These are phyloP conservation scores for Candolleomyces efflorescens DNA, from an alignment of 768 basidiomycete species.

Conservation along the genomic window DNA sequence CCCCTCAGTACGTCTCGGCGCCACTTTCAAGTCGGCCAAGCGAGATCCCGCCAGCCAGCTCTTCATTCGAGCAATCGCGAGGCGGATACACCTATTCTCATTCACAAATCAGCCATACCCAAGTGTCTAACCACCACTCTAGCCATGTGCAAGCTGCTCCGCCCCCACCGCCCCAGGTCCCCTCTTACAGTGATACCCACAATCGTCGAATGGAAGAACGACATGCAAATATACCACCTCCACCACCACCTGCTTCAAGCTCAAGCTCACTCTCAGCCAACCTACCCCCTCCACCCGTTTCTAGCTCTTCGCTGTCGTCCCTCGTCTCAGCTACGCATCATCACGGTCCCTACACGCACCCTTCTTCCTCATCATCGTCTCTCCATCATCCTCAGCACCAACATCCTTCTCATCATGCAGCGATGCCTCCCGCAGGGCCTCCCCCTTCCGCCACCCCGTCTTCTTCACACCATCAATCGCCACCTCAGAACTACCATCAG, in stretches of 20 bases:
- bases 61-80: not conserved
- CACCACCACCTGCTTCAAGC: not conserved
- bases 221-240: constrained; percentile 3
- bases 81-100: constrained; percentile 1
- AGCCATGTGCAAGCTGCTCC: not conserved
- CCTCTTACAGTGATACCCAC: constrained; percentile 2
- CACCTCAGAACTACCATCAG: constrained; percentile 2
- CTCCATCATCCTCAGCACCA: not conserved
- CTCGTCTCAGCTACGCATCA: constrained; percentile 2
- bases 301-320: constrained; percentile 1
- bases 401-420: not conserved
- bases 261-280: constrained; percentile 7
- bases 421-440: not conserved
- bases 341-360: constrained; percentile 2
- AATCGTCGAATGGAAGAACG: constrained; percentile 3
- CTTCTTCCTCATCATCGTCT: not conserved
- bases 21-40: not conserved
- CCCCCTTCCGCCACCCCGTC: not conserved
- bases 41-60: constrained; percentile 1
- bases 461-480: not conserved
- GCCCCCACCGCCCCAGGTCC: not conserved
- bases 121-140: not conserved
- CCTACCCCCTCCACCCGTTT: constrained; percentile 5
- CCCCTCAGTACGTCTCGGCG: not conserved
- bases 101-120: not conserved